Percentiles rank a stretch among this genome's conserved stretches.
Evolutionary conservation across 2,329 filamentous ascomycete genomes (phyloP).

Genomic region (Diplodia sapinea): DNA sequence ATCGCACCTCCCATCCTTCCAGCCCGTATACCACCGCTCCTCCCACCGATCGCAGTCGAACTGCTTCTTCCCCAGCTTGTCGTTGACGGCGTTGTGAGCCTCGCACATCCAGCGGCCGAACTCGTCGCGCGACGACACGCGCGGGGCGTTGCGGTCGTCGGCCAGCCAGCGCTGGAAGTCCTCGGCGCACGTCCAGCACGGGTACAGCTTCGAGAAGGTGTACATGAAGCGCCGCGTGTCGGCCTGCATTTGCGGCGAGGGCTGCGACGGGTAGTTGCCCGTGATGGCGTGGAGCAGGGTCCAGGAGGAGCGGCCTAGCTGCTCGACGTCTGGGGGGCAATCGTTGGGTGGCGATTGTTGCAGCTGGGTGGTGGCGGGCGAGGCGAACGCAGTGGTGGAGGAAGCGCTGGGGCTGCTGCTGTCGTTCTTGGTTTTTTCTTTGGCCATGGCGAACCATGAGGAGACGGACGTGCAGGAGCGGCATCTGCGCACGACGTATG

Average conservation of each 20-base stretch:
- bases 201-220: conserved; percentile 85
- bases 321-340: conserved; percentile 89
- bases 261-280: conserved; percentile 77
- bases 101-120: conserved; percentile 85
- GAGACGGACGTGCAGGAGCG: conserved; percentile 70
- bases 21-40: conserved; percentile 92
- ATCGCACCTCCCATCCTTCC: conserved; percentile 72
- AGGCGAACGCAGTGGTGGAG: conserved; percentile 36
- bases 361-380: conserved; percentile 35
- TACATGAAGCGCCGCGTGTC: conserved; percentile 80
- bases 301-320: conserved; percentile 87
- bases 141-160: conserved; percentile 67
- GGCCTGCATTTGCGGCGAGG: conserved; percentile 71
- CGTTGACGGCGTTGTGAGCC: conserved; percentile 86
- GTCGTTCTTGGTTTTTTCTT: conserved; percentile 53
- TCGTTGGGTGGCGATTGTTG: conserved; percentile 65
- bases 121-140: conserved; percentile 64
- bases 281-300: conserved; percentile 91
- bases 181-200: conserved; percentile 93
- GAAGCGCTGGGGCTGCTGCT: conserved; percentile 34
- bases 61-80: conserved; percentile 84
- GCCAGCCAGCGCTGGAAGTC: conserved; percentile 86
- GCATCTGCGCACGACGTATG: conserved; percentile 59
- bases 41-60: conserved; percentile 94
- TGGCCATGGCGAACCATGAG: conserved; percentile 66